Percentiles rank a stretch among this genome's conserved stretches.
Conservation (phyloP, 1,139 yeast genomes). For the Fermentozyma sake region DNA sequence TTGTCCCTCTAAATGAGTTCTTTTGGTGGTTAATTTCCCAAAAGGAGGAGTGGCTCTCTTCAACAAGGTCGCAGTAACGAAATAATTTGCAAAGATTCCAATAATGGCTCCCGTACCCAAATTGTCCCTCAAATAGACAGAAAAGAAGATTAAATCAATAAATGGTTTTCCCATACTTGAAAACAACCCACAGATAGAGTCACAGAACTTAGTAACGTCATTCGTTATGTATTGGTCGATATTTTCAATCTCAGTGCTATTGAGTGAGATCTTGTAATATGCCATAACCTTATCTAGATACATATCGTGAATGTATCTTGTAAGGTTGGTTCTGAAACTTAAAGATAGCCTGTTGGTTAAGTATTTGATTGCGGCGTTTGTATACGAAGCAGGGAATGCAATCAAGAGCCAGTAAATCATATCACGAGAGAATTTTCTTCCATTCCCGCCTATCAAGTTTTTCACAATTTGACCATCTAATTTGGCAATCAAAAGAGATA, state of each 20-base stretch:
- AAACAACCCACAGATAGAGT: conserved; percentile 76
- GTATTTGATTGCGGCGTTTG: conserved; percentile 85
- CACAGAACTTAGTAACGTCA: conserved; percentile 79
- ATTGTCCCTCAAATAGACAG: conserved; percentile 77
- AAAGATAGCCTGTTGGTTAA: conserved; percentile 73
- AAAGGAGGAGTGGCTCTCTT: conserved; percentile 78
- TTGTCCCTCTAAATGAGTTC: conserved; percentile 81
- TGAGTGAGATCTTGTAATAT: conserved; percentile 69
- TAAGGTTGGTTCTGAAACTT: conserved; percentile 79
- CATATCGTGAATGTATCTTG: conserved; percentile 85
- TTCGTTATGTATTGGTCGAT: conserved; percentile 80
- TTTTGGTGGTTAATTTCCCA: conserved; percentile 70
- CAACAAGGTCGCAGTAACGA: conserved; percentile 71
- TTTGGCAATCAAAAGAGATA: conserved; percentile 79
- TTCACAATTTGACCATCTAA: conserved; percentile 90
- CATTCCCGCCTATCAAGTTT: conserved; percentile 81
- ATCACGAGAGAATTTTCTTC: conserved; percentile 70
- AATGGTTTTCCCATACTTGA: conserved; percentile 90
- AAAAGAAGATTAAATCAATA: conserved; percentile 82
- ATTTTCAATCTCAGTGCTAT: conserved; percentile 38
- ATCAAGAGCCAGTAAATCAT: conserved; percentile 81
- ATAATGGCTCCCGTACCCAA: conserved; percentile 80
- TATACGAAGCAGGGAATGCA: conserved; percentile 91
- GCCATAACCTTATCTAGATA: conserved; percentile 79
- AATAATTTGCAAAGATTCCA: conserved; percentile 80